phyloP scores from a whole-genome alignment of 805 yeast genomes.

The Pichia thaimueangensis region DNA sequence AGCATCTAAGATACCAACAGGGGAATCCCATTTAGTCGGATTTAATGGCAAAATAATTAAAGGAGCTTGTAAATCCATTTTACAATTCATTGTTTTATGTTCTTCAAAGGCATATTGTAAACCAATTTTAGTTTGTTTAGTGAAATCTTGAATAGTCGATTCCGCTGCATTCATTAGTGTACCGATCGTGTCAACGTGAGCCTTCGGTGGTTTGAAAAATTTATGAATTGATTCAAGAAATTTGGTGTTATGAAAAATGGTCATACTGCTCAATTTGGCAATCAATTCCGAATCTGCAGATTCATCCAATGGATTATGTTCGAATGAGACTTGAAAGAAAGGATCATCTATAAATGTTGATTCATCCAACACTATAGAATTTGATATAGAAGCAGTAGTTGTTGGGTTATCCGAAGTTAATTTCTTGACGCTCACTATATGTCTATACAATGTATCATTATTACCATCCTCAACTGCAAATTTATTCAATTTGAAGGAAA shows the following conservation, averaged over 20 bases:
- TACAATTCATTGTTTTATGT: constrained; percentile 82
- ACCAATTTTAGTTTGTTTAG: constrained; percentile 86
- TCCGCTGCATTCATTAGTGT: constrained; percentile 93
- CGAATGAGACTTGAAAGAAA: constrained; percentile 76
- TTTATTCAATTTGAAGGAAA: constrained; percentile 71
- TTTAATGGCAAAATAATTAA: constrained; percentile 80
- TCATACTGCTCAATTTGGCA: constrained; percentile 77
- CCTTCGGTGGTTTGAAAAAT: constrained; percentile 84
- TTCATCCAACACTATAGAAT: not conserved
- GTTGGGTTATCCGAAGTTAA: constrained; percentile 35
- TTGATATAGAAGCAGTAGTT: constrained; percentile 19
- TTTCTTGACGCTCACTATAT: constrained; percentile 78
- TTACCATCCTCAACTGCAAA: constrained; percentile 86
- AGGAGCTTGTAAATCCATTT: constrained; percentile 91
- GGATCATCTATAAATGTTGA: constrained; percentile 34
- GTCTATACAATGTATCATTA: constrained; percentile 69
- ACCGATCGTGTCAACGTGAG: constrained; percentile 80
- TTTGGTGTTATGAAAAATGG: constrained; percentile 80
- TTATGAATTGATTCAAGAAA: constrained; percentile 67
- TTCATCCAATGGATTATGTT: constrained; percentile 78
- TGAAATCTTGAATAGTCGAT: constrained; percentile 84
- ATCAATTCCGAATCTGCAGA: constrained; percentile 73
- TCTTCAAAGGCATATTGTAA: constrained; percentile 90
- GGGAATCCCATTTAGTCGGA: constrained; percentile 71
- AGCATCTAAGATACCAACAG: constrained; percentile 89